Evolutionary conservation across 2,329 filamentous ascomycete genomes (phyloP), one percentile per base, ranked within the genome.

Genomic region (Chrysoporthe deuterocubensis): DNA sequence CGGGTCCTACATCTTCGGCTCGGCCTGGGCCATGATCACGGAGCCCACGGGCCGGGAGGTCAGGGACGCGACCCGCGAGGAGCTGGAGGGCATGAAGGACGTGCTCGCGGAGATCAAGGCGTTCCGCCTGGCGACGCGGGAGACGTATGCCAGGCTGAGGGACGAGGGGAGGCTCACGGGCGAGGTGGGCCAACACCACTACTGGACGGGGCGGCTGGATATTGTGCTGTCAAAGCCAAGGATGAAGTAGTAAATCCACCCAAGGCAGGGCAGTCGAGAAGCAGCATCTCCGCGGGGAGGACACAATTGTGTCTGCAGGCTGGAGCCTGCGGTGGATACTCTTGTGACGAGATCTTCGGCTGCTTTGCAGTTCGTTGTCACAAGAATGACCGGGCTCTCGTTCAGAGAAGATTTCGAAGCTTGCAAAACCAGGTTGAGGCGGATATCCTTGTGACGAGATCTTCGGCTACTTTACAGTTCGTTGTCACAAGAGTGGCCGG

Each of bases 21-120:
- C 78, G 1, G 85, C 86, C 0, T 89, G 86, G 86, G 80, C 82
- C 67, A 79, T 78, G 5, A 82, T 85, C 64, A 68, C 85, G 3
- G 75, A 81, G 69, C 81, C 82, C 8, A 63, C 56, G 0, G 68
- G 70, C 5, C 34, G 48, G 7, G 9, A 2, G 16, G 69, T 80
- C 40, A 66, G 64, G 3, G 56, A 70, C 32, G 82, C 81, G 0
- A 69, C 72, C 4, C 67, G 63, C 42, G 66, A 54, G 8, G 75
- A 79, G 7, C 68, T 83, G 43, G 4, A 40, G 5, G 72, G 68
- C n/a, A 83, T 84, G 82, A 72, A 69, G 48, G 81, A 84, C 69
- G 82, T 85, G 2, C 69, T 84, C 2, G 74, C 69, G 8, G 81
- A 76, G 5, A 72, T 85, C 56, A 83, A 80, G 70, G 71, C 62